These are phyloP conservation scores for Ophiostoma populinum DNA, from an alignment of 2,329 filamentous ascomycete species.

Conservation along the genomic window DNA sequence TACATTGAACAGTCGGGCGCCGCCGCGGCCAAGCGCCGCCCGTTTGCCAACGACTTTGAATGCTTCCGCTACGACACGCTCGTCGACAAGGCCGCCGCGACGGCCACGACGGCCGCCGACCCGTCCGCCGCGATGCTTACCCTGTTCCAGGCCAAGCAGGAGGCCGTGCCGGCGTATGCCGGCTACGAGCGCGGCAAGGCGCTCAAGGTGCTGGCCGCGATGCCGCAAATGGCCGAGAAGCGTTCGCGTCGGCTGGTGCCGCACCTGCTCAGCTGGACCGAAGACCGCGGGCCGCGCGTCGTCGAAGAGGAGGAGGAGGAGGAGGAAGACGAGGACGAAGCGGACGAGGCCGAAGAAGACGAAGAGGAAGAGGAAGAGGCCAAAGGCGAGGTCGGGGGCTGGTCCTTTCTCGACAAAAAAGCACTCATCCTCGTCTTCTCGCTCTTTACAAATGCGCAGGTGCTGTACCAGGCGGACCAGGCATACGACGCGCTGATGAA, in stretches of 20 bases:
- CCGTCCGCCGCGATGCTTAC: conserved; percentile 41
- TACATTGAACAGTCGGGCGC: background rate
- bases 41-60: conserved; percentile 56
- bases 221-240: conserved; percentile 69
- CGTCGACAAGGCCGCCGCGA: conserved; percentile 29
- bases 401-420: conserved; percentile 69
- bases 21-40: conserved; percentile 14
- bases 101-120: conserved; percentile 34
- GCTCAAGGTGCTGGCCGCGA: conserved; percentile 55
- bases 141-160: conserved; percentile 48
- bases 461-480: conserved; percentile 59
- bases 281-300: conserved; percentile 20
- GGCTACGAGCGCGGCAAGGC: conserved; percentile 56
- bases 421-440: conserved; percentile 65
- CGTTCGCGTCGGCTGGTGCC: conserved; percentile 73
- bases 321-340: conserved; percentile 13
- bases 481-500: conserved; percentile 61
- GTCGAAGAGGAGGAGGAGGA: conserved; percentile 16
- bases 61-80: conserved; percentile 58
- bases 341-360: conserved; percentile 9
- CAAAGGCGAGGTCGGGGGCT: conserved; percentile 21
- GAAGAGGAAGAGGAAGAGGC: conserved; percentile 16
- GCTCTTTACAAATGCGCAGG: conserved; percentile 72
- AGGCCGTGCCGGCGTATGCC: conserved; percentile 30
- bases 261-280: conserved; percentile 68